These are phyloP conservation scores for Trichopus zeylanicus DNA, from an alignment of 116 monocot species.

Conservation along the genomic window DNA sequence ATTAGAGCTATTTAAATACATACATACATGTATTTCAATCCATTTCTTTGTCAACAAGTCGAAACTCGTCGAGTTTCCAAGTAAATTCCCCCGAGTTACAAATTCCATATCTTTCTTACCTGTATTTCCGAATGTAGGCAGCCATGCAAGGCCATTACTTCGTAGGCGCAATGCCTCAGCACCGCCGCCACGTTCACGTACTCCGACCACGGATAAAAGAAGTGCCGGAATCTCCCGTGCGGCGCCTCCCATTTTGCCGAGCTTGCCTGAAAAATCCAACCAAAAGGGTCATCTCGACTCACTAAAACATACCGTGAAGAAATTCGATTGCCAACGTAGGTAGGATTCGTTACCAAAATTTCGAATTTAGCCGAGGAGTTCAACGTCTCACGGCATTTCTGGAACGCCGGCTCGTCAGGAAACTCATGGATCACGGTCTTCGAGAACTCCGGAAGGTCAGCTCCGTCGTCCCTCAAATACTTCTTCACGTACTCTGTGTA, in stretches of 20 bases:
- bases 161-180: slow-evolving; percentile 58
- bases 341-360: slow-evolving; percentile 67
- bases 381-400: slow-evolving; percentile 35
- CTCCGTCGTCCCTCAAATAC: slow-evolving; percentile 60
- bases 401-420: slow-evolving; percentile 60
- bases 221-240: slow-evolving; percentile 48
- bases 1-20: no score
- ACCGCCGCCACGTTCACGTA: slow-evolving; percentile 67
- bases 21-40: no score
- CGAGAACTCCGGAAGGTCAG: slow-evolving; percentile 40
- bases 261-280: no score
- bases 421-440: slow-evolving; percentile 58
- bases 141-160: slow-evolving; percentile 73
- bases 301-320: no score
- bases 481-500: slow-evolving; percentile 86
- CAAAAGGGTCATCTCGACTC: no score
- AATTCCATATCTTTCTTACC: no score
- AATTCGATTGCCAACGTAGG: no score
- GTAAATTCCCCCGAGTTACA: no score
- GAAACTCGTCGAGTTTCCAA: no score
- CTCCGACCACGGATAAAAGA: slow-evolving; percentile 71
- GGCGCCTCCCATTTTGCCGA: slow-evolving; percentile 75
- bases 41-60: no score
- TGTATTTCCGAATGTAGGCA: slow-evolving; percentile 78
- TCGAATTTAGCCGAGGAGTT: slow-evolving; percentile 59